These are phyloP conservation scores for Diutina pseudorugosa DNA, from an alignment of 1,139 yeast genomes.

Conservation along the genomic window DNA sequence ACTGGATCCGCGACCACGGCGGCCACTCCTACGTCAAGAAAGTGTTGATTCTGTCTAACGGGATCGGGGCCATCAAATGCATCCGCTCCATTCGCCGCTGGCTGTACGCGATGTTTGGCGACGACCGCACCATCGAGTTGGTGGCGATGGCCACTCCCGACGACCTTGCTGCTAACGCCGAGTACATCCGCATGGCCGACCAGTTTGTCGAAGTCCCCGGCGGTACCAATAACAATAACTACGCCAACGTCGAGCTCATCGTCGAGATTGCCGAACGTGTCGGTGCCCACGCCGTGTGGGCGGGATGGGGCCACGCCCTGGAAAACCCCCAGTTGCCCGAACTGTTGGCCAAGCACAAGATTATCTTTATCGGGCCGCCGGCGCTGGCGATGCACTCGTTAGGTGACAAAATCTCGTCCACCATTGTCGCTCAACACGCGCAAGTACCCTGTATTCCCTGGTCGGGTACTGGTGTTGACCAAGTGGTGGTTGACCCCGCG, in stretches of 20 bases:
- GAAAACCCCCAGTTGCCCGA: constrained; percentile 95
- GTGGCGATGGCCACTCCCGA: constrained; percentile 99
- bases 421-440: constrained; percentile 98
- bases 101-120: constrained; percentile 97
- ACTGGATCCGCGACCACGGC: constrained; percentile 72
- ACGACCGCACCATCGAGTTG: constrained; percentile 86
- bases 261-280: constrained; percentile 97
- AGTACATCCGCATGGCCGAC: constrained; percentile 97
- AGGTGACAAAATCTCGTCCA: constrained; percentile 94
- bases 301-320: constrained; percentile 99
- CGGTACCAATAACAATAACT: constrained; percentile 95
- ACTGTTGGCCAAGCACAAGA: constrained; percentile 74
- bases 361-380: constrained; percentile 94
- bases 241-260: constrained; percentile 93
- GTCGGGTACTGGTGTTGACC: constrained; percentile 95
- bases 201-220: constrained; percentile 98
- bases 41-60: constrained; percentile 90
- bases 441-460: constrained; percentile 97
- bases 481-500: constrained; percentile 52
- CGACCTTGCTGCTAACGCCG: constrained; percentile 93
- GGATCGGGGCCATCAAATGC: constrained; percentile 98
- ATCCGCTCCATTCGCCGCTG: constrained; percentile 95
- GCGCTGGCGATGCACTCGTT: constrained; percentile 98
- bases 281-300: constrained; percentile 98
- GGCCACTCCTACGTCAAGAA: constrained; percentile 94